Conservation (phyloP, 768 basidiomycete species). For the Strobilomyces echinocephalus region DNA sequence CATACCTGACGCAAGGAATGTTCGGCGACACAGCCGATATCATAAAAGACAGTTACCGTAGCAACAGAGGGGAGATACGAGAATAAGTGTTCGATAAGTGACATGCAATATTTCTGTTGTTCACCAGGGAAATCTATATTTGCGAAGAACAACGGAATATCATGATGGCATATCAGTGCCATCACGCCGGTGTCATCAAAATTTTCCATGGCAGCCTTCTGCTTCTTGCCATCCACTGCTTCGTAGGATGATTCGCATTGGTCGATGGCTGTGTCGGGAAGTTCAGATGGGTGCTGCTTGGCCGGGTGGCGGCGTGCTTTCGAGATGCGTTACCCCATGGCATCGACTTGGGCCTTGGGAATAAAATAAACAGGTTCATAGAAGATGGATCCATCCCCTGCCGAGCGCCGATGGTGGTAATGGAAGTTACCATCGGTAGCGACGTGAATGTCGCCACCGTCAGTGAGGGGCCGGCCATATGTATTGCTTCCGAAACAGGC, state of each 20-base stretch:
- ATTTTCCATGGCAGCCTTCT: neutral
- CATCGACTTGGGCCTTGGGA: neutral
- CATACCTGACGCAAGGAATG: neutral
- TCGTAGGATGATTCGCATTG: neutral
- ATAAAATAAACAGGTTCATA: neutral
- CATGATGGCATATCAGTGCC: neutral
- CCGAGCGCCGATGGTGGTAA: neutral
- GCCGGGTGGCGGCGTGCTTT: no score
- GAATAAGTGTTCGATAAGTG: neutral
- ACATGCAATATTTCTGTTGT: neutral
- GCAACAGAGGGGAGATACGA: neutral
- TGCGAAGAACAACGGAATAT: neutral
- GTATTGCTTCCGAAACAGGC: neutral
- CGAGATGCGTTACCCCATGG: neutral
- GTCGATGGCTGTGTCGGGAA: neutral
- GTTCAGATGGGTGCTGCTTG: no score
- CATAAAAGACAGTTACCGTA: neutral
- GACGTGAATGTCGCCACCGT: neutral
- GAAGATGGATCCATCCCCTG: neutral
- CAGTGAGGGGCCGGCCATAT: no score
- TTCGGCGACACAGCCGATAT: neutral
- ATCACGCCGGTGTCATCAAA: neutral
- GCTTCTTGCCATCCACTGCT: neutral
- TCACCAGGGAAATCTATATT: neutral
- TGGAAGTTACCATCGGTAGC: neutral